Conservation (phyloP, 805 yeast species). For the Myxozyma neotropica region DNA sequence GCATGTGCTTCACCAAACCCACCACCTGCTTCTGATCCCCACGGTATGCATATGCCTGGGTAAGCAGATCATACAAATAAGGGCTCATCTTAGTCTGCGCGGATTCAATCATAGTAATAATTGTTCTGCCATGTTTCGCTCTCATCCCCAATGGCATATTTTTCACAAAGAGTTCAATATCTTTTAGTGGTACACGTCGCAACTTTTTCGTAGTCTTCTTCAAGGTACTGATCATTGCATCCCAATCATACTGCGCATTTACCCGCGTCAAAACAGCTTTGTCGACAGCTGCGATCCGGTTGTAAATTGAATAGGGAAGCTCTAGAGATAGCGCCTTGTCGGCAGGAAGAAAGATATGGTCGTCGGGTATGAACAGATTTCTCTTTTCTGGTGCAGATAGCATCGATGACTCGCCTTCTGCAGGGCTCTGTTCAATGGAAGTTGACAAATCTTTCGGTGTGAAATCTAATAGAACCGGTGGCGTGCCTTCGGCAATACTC, state of each 20-base stretch:
- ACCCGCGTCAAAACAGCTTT: constrained; percentile 21
- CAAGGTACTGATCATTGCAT: constrained; percentile 26
- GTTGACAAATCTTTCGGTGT: not conserved
- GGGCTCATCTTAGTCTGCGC: constrained; percentile 2
- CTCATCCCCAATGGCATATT: constrained; percentile 39
- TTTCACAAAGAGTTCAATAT: constrained; percentile 36
- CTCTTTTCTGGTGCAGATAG: not conserved
- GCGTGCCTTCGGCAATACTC: too few species aligned
- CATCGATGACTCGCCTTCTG: not conserved
- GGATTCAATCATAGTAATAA: constrained; percentile 37
- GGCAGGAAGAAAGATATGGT: constrained; percentile 8
- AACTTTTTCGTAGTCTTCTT: constrained; percentile 33
- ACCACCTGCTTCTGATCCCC: constrained; percentile 37
- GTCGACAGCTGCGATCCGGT: constrained; percentile 25
- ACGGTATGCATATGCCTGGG: constrained; percentile 42
- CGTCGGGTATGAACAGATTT: not conserved
- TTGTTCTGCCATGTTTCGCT: constrained; percentile 22
- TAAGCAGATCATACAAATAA: constrained; percentile 35
- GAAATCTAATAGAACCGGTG: not conserved
- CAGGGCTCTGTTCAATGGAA: not conserved
- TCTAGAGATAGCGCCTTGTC: constrained; percentile 1
- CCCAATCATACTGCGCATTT: constrained; percentile 34
- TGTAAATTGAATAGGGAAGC: constrained; percentile 29
- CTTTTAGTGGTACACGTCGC: constrained; percentile 29
- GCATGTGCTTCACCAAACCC: constrained; percentile 34